Evolutionary conservation across 306 rosid genomes (phyloP).

Genomic region (Malus asiatica): DNA sequence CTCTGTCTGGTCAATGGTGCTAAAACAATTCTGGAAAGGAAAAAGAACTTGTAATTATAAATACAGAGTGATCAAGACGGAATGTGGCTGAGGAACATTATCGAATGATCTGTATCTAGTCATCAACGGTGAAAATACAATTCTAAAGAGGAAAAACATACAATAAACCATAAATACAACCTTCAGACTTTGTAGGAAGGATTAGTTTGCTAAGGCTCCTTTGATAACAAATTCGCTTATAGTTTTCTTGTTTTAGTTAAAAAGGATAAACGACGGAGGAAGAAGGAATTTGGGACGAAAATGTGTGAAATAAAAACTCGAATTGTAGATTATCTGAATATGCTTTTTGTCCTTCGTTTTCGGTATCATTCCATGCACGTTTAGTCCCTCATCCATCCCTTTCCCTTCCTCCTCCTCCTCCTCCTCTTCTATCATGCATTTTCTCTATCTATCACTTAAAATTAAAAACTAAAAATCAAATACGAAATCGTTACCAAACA

Average conservation of each 20-base stretch:
- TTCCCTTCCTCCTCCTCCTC: too few species aligned
- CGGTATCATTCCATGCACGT: too few species aligned
- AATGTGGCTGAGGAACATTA: conserved; percentile 21
- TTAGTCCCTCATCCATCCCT: too few species aligned
- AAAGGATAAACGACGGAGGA: too few species aligned
- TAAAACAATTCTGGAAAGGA: not conserved
- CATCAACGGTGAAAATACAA: conserved; percentile 20
- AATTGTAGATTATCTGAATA: too few species aligned
- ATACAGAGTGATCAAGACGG: conserved; percentile 24
- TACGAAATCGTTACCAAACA: not conserved
- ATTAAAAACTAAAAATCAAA: too few species aligned
- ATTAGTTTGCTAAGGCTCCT: not conserved
- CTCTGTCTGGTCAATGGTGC: conserved; percentile 37
- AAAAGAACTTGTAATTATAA: not conserved
- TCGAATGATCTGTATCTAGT: conserved; percentile 17
- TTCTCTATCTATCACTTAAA: too few species aligned
- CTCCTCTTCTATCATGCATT: too few species aligned
- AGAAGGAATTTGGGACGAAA: too few species aligned
- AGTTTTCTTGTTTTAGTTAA: too few species aligned
- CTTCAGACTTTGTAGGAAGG: not conserved
- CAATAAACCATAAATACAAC: not conserved
- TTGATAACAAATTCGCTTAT: not conserved
- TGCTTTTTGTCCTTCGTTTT: too few species aligned
- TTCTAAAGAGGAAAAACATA: conserved; percentile 9
- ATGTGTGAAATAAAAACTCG: too few species aligned